Percentiles rank a stretch among this genome's conserved stretches.
Evolutionary conservation across 2,329 filamentous ascomycete species (phyloP).

Genomic region (Colletotrichum sp.): DNA sequence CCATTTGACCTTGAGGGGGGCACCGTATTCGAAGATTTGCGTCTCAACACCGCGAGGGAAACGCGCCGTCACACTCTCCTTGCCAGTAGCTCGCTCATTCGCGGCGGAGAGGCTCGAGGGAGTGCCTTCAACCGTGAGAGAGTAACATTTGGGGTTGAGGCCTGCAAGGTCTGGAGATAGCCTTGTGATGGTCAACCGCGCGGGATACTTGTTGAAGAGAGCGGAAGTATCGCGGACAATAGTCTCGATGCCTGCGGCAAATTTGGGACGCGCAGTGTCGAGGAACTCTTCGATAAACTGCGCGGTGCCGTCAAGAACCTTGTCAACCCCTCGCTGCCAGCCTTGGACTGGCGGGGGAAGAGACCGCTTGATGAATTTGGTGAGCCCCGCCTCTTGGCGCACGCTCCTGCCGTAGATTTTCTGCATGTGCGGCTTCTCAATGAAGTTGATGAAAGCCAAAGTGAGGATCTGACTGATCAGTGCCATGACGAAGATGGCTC

Average conservation of each 20-base stretch:
- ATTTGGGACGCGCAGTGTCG: conserved; percentile 82
- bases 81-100: conserved; percentile 68
- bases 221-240: conserved; percentile 88
- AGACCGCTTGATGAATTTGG: conserved; percentile 87
- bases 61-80: conserved; percentile 74
- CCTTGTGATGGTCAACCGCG: conserved; percentile 81
- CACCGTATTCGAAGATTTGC: conserved; percentile 84
- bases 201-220: conserved; percentile 88
- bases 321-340: conserved; percentile 87
- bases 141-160: conserved; percentile 80
- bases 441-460: conserved; percentile 86
- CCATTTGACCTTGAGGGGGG: conserved; percentile 90
- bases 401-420: conserved; percentile 91
- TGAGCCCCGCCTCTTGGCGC: conserved; percentile 86
- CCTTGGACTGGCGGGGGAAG: conserved; percentile 83
- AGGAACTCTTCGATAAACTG: conserved; percentile 92
- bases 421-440: conserved; percentile 97
- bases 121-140: conserved; percentile 74
- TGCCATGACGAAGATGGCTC: conserved; percentile 84
- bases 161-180: conserved; percentile 82
- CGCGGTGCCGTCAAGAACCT: conserved; percentile 82
- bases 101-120: conserved; percentile 53
- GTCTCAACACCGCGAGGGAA: conserved; percentile 75
- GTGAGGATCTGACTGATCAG: conserved; percentile 85
- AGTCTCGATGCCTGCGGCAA: conserved; percentile 84